Conservation (phyloP, 2,329 filamentous ascomycete species). For the Fusarium sp. region DNA sequence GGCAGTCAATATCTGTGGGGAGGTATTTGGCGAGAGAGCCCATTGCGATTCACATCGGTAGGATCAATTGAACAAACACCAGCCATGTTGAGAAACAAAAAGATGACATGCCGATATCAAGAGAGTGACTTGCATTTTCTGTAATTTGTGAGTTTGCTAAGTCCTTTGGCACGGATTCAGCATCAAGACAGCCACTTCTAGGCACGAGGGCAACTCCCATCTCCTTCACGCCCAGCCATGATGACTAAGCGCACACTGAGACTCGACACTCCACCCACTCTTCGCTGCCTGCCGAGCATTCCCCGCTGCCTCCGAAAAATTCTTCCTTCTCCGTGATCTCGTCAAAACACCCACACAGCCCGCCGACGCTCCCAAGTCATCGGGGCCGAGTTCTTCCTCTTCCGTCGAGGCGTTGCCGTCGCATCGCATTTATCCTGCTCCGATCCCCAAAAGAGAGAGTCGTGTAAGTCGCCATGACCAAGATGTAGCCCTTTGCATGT, state of each 20-base stretch:
- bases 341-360: constrained; percentile 51
- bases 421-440: constrained; percentile 60
- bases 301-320: constrained; percentile 49
- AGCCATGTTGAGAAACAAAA: not conserved
- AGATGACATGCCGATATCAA: not conserved
- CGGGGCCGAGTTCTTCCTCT: constrained; percentile 60
- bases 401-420: constrained; percentile 55
- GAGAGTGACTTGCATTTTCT: not conserved
- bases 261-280: not conserved
- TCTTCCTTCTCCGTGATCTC: constrained; percentile 52
- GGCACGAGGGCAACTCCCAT: not conserved
- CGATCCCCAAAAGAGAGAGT: constrained; percentile 51
- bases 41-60: too few species aligned
- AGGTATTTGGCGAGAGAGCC: not conserved
- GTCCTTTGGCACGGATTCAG: not conserved
- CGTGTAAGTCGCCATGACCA: constrained; percentile 50
- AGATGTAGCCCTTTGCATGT: constrained; percentile 33
- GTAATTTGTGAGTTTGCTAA: not conserved
- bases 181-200: not conserved
- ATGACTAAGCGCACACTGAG: constrained; percentile 29
- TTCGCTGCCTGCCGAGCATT: constrained; percentile 30
- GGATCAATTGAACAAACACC: not conserved
- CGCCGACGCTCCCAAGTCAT: constrained; percentile 44
- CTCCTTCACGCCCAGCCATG: not conserved
- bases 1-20: not conserved